phyloP scores from a whole-genome alignment of 2,329 filamentous ascomycete species.

The Colletotrichum sp. region DNA sequence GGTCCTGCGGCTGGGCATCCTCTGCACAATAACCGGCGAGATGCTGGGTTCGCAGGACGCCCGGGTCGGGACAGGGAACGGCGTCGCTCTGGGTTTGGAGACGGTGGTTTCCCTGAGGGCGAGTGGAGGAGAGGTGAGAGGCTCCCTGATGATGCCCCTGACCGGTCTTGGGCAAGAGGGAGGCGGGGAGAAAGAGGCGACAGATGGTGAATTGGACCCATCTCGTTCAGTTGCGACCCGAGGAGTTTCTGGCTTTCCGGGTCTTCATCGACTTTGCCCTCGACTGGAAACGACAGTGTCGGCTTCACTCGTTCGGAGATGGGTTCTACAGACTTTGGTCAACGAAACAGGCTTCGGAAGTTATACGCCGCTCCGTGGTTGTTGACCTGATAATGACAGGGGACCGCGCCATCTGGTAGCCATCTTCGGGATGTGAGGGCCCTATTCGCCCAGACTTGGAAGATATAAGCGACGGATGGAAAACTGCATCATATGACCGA shows the following conservation, averaged over 20 bases:
- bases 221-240: not conserved
- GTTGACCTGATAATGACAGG: not conserved
- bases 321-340: not conserved
- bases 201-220: constrained; percentile 30
- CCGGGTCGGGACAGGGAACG: constrained; percentile 40
- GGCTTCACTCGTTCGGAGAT: not conserved
- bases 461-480: not conserved
- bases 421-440: not conserved
- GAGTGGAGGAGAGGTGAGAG: constrained; percentile 73
- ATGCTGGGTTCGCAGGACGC: constrained; percentile 29
- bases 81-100: constrained; percentile 39
- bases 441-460: not conserved
- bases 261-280: not conserved
- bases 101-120: constrained; percentile 48
- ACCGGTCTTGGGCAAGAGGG: constrained; percentile 46
- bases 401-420: not conserved
- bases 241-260: not conserved
- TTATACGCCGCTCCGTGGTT: not conserved
- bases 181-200: constrained; percentile 36
- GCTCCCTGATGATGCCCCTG: constrained; percentile 55
- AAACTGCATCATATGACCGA: not conserved
- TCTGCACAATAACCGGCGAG: constrained; percentile 1
- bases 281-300: not conserved
- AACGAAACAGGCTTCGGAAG: not conserved
- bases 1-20: not conserved